Evolutionary conservation across 106 monocot species (phyloP), one percentile per base, ranked within the genome.

Genomic region (Dendrobium chrysotoxum): DNA sequence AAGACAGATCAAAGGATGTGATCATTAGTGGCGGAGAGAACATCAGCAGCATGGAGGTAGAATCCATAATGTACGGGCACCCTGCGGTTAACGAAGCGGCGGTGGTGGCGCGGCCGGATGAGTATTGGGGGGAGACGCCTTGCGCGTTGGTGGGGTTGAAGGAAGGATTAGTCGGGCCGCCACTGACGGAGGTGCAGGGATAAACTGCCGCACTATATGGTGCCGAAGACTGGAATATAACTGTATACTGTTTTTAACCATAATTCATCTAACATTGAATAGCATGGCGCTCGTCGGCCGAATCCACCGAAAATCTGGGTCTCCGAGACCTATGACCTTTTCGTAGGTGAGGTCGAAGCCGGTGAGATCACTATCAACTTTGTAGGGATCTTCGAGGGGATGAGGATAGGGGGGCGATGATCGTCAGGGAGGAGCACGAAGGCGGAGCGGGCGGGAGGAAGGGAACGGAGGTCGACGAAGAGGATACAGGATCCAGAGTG

Each of bases 171-270:
- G 66, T 2, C 9, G 61, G 8, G 17, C 10, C 13, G 57, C 40
- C 76, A 7, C 28, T 75, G 28, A 39, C 79, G 75, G 90, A 90
- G 86, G 80, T 91, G 91, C 79, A 81, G 89, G 75, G 81, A 87
- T 46, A 83, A 75, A 75, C 54, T 94, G 83, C 84, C 94, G 40
- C 80, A 72, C 38, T 90, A 80, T 83, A 93, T 90, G 90, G 88
- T 85, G 78, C 93, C 93, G 11, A 90, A 85, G 85, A 86, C 85
- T 58, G 90, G n/a, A n/a, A n/a, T n/a, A n/a, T n/a, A n/a, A n/a
- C n/a, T n/a, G n/a, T n/a, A n/a, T n/a, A n/a, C n/a, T n/a, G n/a
- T n/a, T n/a, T n/a, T n/a, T n/a, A n/a, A n/a, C n/a, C n/a, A n/a
- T n/a, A n/a, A n/a, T n/a, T n/a, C n/a, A n/a, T n/a, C n/a, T n/a